These are phyloP conservation scores for Wickerhamiella azyma DNA, from an alignment of 805 yeast species.

Conservation along the genomic window DNA sequence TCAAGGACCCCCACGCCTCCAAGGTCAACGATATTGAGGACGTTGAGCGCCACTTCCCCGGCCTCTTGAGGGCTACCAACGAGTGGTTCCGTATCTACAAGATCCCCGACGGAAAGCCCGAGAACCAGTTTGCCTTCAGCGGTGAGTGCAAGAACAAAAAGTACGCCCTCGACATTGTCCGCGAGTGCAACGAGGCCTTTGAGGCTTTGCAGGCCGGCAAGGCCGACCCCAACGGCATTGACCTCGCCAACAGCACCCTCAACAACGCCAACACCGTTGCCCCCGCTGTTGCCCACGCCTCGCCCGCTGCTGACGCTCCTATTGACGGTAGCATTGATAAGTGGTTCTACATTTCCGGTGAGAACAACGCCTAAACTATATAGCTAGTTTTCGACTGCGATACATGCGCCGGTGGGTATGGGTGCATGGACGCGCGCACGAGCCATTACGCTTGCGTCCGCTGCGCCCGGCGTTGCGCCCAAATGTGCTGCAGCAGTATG, in stretches of 20 bases:
- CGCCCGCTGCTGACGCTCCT: constrained; percentile 73
- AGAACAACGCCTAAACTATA: constrained; percentile 16
- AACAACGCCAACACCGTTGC: constrained; percentile 24
- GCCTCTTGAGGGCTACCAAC: constrained; percentile 81
- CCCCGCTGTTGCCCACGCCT: constrained; percentile 49
- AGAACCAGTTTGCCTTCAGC: constrained; percentile 89
- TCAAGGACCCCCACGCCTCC: constrained; percentile 77
- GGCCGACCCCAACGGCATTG: constrained; percentile 49
- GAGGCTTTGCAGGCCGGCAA: constrained; percentile 54
- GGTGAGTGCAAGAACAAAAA: constrained; percentile 81
- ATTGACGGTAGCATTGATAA: constrained; percentile 93
- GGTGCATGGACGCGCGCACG: no score
- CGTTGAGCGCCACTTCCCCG: constrained; percentile 81
- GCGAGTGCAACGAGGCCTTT: constrained; percentile 82
- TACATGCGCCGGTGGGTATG: no score
- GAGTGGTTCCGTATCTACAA: constrained; percentile 98
- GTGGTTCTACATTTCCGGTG: constrained; percentile 85
- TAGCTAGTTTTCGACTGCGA: not conserved
- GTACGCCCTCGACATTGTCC: constrained; percentile 73
- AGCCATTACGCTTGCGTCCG: no score
- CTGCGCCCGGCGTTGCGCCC: no score
- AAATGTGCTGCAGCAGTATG: no score
- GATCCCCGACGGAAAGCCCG: constrained; percentile 95
- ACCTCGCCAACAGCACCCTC: constrained; percentile 65
- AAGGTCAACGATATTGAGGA: constrained; percentile 84